A percentile compares a stretch with the other conserved stretches of the same genome.
Evolutionary conservation across 108 stramenopile genomes (phyloP).

Genomic region (Cyclotella atomus): DNA sequence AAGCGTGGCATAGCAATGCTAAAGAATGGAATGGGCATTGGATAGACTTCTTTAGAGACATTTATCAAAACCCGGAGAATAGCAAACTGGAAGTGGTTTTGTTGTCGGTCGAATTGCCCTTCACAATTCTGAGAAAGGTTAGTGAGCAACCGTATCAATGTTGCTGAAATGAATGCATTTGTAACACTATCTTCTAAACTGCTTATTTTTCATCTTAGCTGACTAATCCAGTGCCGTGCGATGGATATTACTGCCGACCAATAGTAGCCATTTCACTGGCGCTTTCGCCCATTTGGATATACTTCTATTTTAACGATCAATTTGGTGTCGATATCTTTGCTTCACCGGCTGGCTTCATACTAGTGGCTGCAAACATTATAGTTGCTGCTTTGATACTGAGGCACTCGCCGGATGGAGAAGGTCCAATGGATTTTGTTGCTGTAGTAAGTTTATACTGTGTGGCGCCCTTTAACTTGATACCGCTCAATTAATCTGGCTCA

Average conservation of each 20-base stretch:
- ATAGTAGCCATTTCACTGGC: constrained; percentile 75
- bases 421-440: constrained; percentile 70
- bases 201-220: constrained; percentile 14
- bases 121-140: constrained; percentile 77
- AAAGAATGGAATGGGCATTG: constrained; percentile 63
- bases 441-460: constrained; percentile 27
- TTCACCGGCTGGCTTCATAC: constrained; percentile 31
- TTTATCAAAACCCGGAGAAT: constrained; percentile 65
- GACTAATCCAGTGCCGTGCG: constrained; percentile 84
- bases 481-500: neutral
- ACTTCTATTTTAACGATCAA: constrained; percentile 64
- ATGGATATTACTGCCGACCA: constrained; percentile 85
- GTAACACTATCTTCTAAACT: too few relatives aligned
- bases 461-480: neutral
- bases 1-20: constrained; percentile 58
- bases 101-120: constrained; percentile 75
- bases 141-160: too few relatives aligned
- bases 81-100: constrained; percentile 56
- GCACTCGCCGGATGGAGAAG: constrained; percentile 81
- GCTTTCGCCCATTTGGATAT: constrained; percentile 80
- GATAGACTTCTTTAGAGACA: constrained; percentile 64
- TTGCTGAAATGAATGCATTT: too few relatives aligned
- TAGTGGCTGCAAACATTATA: constrained; percentile 30
- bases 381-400: constrained; percentile 57
- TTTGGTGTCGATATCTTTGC: constrained; percentile 64